Evolutionary conservation across 495 filamentous ascomycete species (phyloP).

Genomic region (Neurospora intermedia): DNA sequence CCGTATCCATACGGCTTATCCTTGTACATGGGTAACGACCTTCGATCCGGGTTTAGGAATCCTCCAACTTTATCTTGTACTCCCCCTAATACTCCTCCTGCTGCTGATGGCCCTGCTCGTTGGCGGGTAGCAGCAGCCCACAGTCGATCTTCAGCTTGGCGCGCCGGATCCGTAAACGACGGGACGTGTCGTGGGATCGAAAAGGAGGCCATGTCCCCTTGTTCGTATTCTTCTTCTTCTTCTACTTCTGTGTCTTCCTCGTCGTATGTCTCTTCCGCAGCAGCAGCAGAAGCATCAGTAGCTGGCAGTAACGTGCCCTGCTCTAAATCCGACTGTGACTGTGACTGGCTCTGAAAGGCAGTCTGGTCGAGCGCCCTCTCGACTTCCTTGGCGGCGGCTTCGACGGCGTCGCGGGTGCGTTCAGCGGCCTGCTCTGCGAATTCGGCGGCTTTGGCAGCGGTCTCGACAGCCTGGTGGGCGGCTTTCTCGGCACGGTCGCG

Average conservation of each 20-base stretch:
- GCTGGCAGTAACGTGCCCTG: not conserved
- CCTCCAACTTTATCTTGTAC: conserved; percentile 33
- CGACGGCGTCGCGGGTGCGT: not conserved
- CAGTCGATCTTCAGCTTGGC: conserved; percentile 53
- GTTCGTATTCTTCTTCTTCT: not conserved
- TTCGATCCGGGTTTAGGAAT: conserved; percentile 40
- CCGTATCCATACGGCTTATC: conserved; percentile 81
- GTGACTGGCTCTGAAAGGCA: not conserved
- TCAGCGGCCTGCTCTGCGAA: not conserved
- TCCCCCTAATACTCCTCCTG: conserved; percentile 29
- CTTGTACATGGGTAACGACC: conserved; percentile 89
- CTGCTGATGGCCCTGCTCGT: conserved; percentile 17
- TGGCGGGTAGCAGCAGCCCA: conserved; percentile 43
- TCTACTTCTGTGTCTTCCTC: not conserved
- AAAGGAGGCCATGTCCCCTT: conserved; percentile 48
- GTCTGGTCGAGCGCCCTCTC: not conserved
- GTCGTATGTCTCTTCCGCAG: not conserved
- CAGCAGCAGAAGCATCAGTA: not conserved
- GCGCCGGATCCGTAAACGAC: conserved; percentile 57
- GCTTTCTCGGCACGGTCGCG: conserved; percentile 31
- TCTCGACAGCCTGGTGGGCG: conserved; percentile 18
- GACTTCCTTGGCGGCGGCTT: not conserved
- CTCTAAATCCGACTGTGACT: not conserved
- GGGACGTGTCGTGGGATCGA: conserved; percentile 56
- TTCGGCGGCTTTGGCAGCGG: too few species aligned